Evolutionary conservation across 2,329 filamentous ascomycete species (phyloP).

Genomic region (Hypoxylon sp.): DNA sequence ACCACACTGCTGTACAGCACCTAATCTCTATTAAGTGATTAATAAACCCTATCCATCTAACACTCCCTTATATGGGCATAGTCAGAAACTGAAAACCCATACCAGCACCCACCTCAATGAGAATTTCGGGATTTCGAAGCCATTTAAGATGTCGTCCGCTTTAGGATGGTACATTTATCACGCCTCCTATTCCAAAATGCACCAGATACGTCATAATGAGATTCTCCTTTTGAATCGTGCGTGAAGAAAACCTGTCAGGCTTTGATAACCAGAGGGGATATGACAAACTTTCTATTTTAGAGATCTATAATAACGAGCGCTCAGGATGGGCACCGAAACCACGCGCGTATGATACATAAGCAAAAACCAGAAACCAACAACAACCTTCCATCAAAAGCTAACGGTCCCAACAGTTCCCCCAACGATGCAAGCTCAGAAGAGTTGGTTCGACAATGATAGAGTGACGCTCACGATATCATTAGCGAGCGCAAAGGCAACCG

Average conservation of each 20-base stretch:
- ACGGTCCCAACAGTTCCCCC: not conserved
- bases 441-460: not conserved
- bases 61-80: too few relatives aligned
- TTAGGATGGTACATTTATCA: not conserved
- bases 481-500: slow-evolving; percentile 1
- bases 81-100: not conserved
- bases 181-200: not conserved
- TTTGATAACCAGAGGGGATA: not conserved
- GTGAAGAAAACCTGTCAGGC: not conserved
- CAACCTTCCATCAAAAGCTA: not conserved
- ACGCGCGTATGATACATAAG: too few relatives aligned
- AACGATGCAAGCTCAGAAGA: not conserved
- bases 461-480: not conserved
- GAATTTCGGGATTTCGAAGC: not conserved
- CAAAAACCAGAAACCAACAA: not conserved
- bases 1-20: too few relatives aligned
- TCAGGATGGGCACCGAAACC: not conserved
- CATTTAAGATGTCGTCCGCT: too few relatives aligned
- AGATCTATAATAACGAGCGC: not conserved
- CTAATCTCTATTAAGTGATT: too few relatives aligned
- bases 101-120: not conserved
- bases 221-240: not conserved
- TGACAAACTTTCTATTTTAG: not conserved
- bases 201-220: not conserved
- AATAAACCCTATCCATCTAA: too few relatives aligned